Percentiles rank a stretch among this genome's conserved stretches.
These are phyloP conservation scores for Quercus alba DNA, from an alignment of 306 rosid species.

Conservation along the genomic window DNA sequence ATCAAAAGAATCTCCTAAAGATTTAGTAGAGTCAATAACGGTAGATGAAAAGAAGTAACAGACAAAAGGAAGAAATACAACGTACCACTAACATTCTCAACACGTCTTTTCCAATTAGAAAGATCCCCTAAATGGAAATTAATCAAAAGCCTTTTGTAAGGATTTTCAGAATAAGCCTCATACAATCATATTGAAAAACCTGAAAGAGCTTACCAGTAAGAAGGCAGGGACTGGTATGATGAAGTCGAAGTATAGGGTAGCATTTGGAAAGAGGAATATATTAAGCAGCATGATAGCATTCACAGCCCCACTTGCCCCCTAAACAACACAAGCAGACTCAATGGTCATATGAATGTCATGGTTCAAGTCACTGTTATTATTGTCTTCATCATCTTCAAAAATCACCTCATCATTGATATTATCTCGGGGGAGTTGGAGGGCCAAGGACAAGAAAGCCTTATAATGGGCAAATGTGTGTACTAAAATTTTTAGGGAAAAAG, in stretches of 20 bases:
- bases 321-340: slow-evolving; percentile 25
- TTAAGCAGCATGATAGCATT: slow-evolving; percentile 76
- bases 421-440: too few species aligned
- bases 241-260: slow-evolving; percentile 54
- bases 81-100: slow-evolving; percentile 61
- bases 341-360: slow-evolving; percentile 12
- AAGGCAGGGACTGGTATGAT: slow-evolving; percentile 84
- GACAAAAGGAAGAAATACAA: slow-evolving; percentile 5
- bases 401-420: too few species aligned
- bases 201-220: slow-evolving; percentile 53
- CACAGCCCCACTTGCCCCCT: slow-evolving; percentile 96
- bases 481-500: too few species aligned
- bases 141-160: slow-evolving; percentile 24
- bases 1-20: slow-evolving; percentile 15
- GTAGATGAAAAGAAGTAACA: neutral
- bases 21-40: neutral
- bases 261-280: slow-evolving; percentile 77
- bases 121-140: slow-evolving; percentile 61
- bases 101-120: slow-evolving; percentile 66
- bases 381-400: too few species aligned
- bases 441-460: too few species aligned
- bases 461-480: too few species aligned
- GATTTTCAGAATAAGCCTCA: slow-evolving; percentile 12
- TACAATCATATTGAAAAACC: slow-evolving; percentile 15
- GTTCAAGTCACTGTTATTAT: too few species aligned